Evolutionary conservation across 2,329 filamentous ascomycete genomes (phyloP).

Genomic region (Alternaria sp.): DNA sequence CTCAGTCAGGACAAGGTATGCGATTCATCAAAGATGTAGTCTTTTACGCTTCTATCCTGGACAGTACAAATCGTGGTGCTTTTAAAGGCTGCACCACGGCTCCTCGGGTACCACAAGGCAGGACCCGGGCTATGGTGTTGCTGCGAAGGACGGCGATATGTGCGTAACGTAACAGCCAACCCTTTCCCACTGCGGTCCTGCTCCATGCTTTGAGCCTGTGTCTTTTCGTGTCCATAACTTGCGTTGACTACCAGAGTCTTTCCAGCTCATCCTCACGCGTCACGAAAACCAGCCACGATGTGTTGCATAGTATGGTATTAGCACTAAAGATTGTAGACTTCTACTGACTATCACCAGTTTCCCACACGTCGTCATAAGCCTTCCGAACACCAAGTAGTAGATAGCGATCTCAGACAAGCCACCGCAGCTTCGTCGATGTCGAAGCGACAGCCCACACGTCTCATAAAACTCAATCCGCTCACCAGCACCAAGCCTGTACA

Average conservation of each 20-base stretch:
- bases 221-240: neutral
- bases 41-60: neutral
- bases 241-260: neutral
- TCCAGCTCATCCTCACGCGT: neutral
- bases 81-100: neutral
- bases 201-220: neutral
- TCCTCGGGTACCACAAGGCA: neutral
- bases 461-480: neutral
- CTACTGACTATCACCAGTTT: neutral
- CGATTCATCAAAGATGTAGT: neutral
- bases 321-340: neutral
- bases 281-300: neutral
- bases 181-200: neutral
- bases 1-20: neutral
- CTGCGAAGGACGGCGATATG: neutral
- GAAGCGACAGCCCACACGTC: neutral
- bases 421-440: neutral
- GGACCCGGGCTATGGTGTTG: neutral
- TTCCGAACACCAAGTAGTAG: neutral
- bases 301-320: constrained; percentile 4
- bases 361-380: neutral
- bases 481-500: neutral
- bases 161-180: neutral
- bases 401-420: neutral
- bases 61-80: neutral